Evolutionary conservation across 495 filamentous ascomycete species (phyloP).

Genomic region (Penicillium maclennaniae): DNA sequence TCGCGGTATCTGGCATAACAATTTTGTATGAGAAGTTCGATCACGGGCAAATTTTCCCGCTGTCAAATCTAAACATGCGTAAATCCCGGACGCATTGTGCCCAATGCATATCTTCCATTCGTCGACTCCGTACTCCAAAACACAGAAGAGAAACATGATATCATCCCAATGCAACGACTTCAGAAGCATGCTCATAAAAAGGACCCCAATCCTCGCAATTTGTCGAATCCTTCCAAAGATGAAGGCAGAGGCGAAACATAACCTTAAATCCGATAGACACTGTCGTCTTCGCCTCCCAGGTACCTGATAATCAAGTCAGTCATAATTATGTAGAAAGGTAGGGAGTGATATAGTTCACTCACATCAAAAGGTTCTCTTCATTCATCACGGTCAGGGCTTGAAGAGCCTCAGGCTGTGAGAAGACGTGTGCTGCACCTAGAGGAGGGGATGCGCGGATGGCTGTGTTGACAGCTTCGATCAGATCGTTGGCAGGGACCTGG

Average conservation of each 20-base stretch:
- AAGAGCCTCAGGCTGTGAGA: conserved; percentile 68
- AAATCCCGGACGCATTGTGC: conserved; percentile 18
- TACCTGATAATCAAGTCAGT: conserved; percentile 35
- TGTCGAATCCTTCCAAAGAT: not conserved
- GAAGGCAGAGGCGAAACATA: not conserved
- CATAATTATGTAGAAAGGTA: not conserved
- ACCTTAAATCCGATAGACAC: conserved; percentile 47
- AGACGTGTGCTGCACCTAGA: conserved; percentile 47
- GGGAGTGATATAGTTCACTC: conserved; percentile 37
- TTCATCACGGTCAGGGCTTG: conserved; percentile 76
- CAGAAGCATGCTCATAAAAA: conserved; percentile 21
- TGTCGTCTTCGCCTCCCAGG: conserved; percentile 50
- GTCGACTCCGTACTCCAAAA: conserved; percentile 25
- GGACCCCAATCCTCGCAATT: not conserved
- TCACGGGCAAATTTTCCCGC: too few species aligned
- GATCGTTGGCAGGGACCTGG: conserved; percentile 64
- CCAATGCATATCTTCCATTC: conserved; percentile 10
- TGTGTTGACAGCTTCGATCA: conserved; percentile 77
- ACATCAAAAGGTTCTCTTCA: conserved; percentile 88
- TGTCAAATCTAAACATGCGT: conserved; percentile 5
- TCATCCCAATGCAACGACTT: conserved; percentile 27
- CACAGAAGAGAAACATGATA: conserved; percentile 26
- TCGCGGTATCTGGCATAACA: not conserved
- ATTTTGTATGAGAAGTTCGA: too few species aligned
- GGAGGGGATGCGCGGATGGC: conserved; percentile 44